Base-by-base conservation (phyloP, 805 yeast species). In the Huiozyma sinensis region DNA sequence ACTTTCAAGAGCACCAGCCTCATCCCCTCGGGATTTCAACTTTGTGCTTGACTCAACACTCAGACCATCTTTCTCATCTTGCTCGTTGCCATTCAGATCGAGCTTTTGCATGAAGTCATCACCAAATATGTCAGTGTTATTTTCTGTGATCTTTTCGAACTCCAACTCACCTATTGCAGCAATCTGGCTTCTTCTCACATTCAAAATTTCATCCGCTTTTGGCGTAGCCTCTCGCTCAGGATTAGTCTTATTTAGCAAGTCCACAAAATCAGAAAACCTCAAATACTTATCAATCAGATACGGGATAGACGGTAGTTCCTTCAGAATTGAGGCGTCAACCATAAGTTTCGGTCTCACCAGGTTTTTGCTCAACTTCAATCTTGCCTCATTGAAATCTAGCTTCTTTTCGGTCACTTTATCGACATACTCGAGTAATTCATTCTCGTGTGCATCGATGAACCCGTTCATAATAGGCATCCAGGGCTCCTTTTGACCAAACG, bases 401-500 rank as follows among this genome's bases (percentile, higher is more conserved):
- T 77, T 80, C 44, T 84, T 67, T 5, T 80, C 79, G 0, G 95
- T 82, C 30, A 89, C 71, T 46, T 75, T 76, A 55, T 78, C 85
- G 52, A 83, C 75, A 64, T 85, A 90, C 12, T 76, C 77, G n/a
- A 69, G 54, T 6, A 88, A 64, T 51, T 84, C 85, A 0, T 52
- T 63, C 42, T 71, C 71, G 53, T 82, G 80, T 11, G 65, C 68
- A 2, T 69, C 67, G 17, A 90, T 69, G 52, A 90, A 88, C 2
- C 44, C 50, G 60, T 92, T 90, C 77, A 90, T 72, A 32, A 66
- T 68, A 13, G 74, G 68, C 63, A 90, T 67, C 69, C 81, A 86
- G 0, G 92, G 87, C 55, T 90, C 97, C 55, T 89, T 90, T 39
- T 79, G 78, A 7, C 85, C 82, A 61, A 92, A 87, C 40, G 64